phyloP scores from a whole-genome alignment of 345 rosid genomes.

The Raphanus sativus region DNA sequence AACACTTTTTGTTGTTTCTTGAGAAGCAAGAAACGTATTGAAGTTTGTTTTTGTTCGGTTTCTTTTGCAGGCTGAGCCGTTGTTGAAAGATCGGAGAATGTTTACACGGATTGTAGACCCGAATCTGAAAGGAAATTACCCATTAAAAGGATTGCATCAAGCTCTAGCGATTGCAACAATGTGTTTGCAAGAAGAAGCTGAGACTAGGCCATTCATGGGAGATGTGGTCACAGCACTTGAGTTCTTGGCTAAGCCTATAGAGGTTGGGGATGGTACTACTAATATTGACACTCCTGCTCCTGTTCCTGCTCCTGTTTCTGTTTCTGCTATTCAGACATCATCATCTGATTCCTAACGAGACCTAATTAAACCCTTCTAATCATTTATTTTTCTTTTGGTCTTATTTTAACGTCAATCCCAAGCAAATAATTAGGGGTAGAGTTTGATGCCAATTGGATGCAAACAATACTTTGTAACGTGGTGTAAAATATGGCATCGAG shows the following conservation, averaged over 20 bases:
- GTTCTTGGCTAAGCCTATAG: conserved; percentile 43
- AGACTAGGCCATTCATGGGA: conserved; percentile 50
- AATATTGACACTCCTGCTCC: not conserved
- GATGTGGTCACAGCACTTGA: conserved; percentile 70
- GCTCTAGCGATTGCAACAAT: conserved; percentile 63
- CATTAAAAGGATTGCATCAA: conserved; percentile 57
- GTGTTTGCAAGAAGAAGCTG: conserved; percentile 69
- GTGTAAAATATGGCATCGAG: conserved; percentile 25
- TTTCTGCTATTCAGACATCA: conserved; percentile 10
- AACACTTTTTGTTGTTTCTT: conserved; percentile 1
- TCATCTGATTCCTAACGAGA: conserved; percentile 15
- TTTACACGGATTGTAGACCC: conserved; percentile 51
- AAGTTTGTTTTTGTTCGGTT: too few species aligned
- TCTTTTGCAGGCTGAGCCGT: conserved; percentile 51
- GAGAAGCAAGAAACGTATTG: conserved; percentile 1
- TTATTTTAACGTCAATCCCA: conserved; percentile 2
- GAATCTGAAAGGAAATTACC: conserved; percentile 49
- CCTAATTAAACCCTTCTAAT: not conserved
- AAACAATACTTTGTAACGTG: conserved; percentile 26
- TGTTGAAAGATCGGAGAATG: conserved; percentile 49
- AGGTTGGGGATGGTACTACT: conserved; percentile 19
- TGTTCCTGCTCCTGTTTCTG: too few species aligned
- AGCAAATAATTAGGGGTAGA: conserved; percentile 29
- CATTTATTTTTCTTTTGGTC: not conserved
- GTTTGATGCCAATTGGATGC: conserved; percentile 16